Evolutionary conservation across 495 filamentous ascomycete species (phyloP), one percentile per base, ranked within the genome.

Genomic region (Tuber calosporum): DNA sequence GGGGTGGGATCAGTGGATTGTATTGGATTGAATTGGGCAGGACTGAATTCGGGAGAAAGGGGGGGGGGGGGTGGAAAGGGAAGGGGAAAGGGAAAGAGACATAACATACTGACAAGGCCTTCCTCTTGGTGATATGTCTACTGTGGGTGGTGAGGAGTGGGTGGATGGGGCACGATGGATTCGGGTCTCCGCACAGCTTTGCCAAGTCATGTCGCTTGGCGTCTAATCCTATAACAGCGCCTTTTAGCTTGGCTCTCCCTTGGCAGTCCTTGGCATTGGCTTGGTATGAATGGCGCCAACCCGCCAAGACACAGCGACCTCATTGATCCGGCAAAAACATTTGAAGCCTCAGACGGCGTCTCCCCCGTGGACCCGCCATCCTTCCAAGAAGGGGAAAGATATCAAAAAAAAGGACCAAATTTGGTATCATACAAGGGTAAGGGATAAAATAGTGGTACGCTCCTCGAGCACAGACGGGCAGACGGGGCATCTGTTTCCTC

Each of bases 151-250:
- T 69, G 74, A 72, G 72, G 76, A 76, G 76, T 77, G 71, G 70
- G 74, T 73, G 76, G 53, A 30, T 53, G n/a, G 53, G 30, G 53
- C 26, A 34, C 11, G 53, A 62, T 62, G 53, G 13, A 34, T 62
- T 34, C 2, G 53, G 48, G 48, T 9, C 22, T 62, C 30, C 26
- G 9, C 53, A 62, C 53, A 30, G 68, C 76, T 58, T 66, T 68
- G 75, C 76, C 76, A 78, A 78, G 76, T 67, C 74, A 67, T 69
- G 68, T 78, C 19, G 8, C 75, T 78, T 78, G 76, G 76, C 76
- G 41, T 22, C 74, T 78, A 77, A 38, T 38, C 37, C 68, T 15
- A 11, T 42, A 77, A 71, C 75, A 75, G 76, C 34, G 13, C 9
- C 8, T 17, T 41, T 42, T 3, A 9, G 22, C 74, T 73, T 77